A percentile compares a stretch with the other conserved stretches of the same genome.
These are phyloP conservation scores for Sporobolomyces pararoseus DNA, from an alignment of 768 basidiomycete genomes.

Conservation along the genomic window DNA sequence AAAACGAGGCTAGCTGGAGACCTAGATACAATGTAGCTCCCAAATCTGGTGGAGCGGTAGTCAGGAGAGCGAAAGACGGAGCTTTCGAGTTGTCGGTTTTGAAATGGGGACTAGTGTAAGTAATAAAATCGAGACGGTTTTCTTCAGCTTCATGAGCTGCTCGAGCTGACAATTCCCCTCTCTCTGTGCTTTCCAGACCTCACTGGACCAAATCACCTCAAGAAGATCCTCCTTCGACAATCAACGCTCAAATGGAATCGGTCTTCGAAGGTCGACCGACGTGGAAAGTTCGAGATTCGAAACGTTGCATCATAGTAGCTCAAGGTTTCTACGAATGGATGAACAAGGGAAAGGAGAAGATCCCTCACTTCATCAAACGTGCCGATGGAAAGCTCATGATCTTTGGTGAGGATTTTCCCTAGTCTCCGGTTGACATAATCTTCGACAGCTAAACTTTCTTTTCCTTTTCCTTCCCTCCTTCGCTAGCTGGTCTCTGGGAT, in stretches of 20 bases:
- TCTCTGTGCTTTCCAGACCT: no score
- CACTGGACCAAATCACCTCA: conserved; percentile 73
- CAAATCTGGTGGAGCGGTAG: conserved; percentile 1
- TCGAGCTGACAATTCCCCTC: background rate
- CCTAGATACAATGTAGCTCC: conserved; percentile 11
- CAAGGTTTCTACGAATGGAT: conserved; percentile 97
- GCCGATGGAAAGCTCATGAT: conserved; percentile 65
- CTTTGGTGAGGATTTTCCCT: conserved; percentile 57
- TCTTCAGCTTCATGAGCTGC: background rate
- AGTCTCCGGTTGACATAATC: background rate
- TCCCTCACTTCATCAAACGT: conserved; percentile 76
- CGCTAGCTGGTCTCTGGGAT: conserved; percentile 32
- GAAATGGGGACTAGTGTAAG: conserved; percentile 22
- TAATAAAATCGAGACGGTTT: no score
- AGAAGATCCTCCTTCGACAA: conserved; percentile 68
- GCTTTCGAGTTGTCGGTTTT: background rate
- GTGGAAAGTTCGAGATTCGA: conserved; percentile 82
- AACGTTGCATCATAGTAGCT: conserved; percentile 78
- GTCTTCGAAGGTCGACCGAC: conserved; percentile 67
- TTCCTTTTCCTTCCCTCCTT: background rate
- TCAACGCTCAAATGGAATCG: conserved; percentile 83
- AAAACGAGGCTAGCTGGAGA: background rate
- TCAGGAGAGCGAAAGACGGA: background rate
- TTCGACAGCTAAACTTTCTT: no score
- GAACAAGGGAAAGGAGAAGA: conserved; percentile 66